Evolutionary conservation across 2,329 filamentous ascomycete genomes (phyloP).

Genomic region (Exophiala mesophila): DNA sequence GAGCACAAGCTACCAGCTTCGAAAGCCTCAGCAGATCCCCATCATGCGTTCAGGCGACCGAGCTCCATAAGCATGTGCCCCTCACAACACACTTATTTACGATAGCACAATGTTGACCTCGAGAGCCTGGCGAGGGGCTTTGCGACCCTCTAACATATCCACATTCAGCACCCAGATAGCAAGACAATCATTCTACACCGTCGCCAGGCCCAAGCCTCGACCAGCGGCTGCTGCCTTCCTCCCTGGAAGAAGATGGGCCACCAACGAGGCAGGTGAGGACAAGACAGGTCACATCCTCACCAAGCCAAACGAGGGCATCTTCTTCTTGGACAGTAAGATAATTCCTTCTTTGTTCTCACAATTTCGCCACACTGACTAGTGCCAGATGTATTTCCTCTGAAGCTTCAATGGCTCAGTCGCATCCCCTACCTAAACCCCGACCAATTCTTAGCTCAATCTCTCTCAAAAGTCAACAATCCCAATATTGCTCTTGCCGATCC

Average conservation of each 20-base stretch:
- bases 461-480: slow-evolving; percentile 50
- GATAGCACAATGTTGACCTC: too few species aligned
- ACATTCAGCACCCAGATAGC: too few species aligned
- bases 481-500: slow-evolving; percentile 53
- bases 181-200: slow-evolving; percentile 18
- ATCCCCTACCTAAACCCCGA: slow-evolving; percentile 46
- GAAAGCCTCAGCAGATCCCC: too few species aligned
- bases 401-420: slow-evolving; percentile 59
- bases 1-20: too few species aligned
- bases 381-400: slow-evolving; percentile 76
- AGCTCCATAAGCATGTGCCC: too few species aligned
- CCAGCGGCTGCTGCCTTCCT: neutral
- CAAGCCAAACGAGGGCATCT: slow-evolving; percentile 68
- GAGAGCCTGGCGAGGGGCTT: too few species aligned
- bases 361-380: slow-evolving; percentile 10
- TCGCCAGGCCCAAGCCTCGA: slow-evolving; percentile 13
- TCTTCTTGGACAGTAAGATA: slow-evolving; percentile 80
- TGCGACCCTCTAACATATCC: too few species aligned
- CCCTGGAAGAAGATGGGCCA: slow-evolving; percentile 14
- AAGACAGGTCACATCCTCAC: slow-evolving; percentile 72
- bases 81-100: too few species aligned
- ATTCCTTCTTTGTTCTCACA: slow-evolving; percentile 3
- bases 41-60: too few species aligned
- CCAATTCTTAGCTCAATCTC: slow-evolving; percentile 43
- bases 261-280: slow-evolving; percentile 29